Conservation (phyloP, 805 yeast species). For the Peterozyma toletana region DNA sequence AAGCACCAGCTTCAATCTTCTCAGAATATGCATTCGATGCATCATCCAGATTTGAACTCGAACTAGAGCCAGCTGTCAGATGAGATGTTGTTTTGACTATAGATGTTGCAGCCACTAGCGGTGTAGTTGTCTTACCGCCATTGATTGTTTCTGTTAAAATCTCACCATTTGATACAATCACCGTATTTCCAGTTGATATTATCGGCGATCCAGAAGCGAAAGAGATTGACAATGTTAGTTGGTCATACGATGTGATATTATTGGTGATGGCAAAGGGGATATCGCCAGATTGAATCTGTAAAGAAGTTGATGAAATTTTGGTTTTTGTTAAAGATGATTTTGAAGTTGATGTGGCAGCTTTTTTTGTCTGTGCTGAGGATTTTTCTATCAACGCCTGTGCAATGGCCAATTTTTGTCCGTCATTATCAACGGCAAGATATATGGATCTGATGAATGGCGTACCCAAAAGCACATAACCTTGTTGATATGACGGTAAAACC, state of each 20-base stretch:
- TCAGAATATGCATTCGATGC: too few species aligned
- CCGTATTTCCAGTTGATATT: conserved; percentile 1
- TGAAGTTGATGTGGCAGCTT: neutral
- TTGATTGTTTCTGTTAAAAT: conserved; percentile 1
- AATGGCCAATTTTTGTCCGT: conserved; percentile 45
- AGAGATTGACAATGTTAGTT: conserved; percentile 20
- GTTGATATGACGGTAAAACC: conserved; percentile 36
- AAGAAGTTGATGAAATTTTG: conserved; percentile 5
- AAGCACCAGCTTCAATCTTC: too few species aligned
- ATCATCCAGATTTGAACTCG: conserved; percentile 1
- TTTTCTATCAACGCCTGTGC: conserved; percentile 31
- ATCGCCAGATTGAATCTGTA: conserved; percentile 1
- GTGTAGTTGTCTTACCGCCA: too few species aligned
- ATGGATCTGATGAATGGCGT: conserved; percentile 44
- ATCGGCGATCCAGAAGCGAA: conserved; percentile 4
- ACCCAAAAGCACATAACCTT: conserved; percentile 53
- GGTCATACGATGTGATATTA: conserved; percentile 13
- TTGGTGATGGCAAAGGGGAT: conserved; percentile 23
- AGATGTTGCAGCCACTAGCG: too few species aligned
- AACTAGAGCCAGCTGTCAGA: neutral
- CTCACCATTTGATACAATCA: conserved; percentile 7
- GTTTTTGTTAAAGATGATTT: neutral
- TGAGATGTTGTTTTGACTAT: too few species aligned
- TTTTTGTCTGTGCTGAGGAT: conserved; percentile 1
- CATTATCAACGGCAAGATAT: conserved; percentile 61